Percentiles rank a stretch among this genome's conserved stretches.
These are phyloP conservation scores for Phytopythium aichiense DNA, from an alignment of 352 stramenopile species.

Conservation along the genomic window DNA sequence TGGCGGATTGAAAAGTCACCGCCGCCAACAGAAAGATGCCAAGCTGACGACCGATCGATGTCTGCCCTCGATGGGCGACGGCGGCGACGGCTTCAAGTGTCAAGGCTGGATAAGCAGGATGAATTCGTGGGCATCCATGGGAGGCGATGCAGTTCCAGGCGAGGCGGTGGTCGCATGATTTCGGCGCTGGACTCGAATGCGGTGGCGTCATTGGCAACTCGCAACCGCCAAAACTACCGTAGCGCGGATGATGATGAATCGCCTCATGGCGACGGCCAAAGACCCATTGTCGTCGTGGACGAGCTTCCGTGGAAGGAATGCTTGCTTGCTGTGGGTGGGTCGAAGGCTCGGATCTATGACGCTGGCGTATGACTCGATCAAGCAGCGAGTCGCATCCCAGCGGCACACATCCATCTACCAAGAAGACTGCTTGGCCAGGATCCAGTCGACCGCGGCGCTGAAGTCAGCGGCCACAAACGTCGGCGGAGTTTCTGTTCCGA, in stretches of 20 bases:
- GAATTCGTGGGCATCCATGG: no score
- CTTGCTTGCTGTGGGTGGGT: not conserved
- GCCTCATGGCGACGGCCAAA: not conserved
- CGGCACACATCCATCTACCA: no score
- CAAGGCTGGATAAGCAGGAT: not conserved
- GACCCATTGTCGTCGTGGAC: no score
- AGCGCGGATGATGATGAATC: not conserved
- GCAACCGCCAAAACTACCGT: not conserved
- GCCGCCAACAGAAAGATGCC: no score
- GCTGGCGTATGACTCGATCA: not conserved
- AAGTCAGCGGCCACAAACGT: slow-evolving; percentile 26
- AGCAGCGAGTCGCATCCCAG: not conserved
- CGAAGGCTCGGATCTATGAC: not conserved
- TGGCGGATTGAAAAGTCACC: no score
- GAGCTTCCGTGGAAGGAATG: not conserved
- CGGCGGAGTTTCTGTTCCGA: slow-evolving; percentile 7
- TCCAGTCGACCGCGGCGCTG: slow-evolving; percentile 25
- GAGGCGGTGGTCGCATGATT: not conserved
- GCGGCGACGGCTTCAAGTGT: not conserved
- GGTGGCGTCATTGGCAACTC: not conserved
- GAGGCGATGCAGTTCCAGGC: no score
- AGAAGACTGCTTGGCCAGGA: slow-evolving; percentile 12
- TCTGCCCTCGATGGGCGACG: not conserved
- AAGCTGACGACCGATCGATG: no score
- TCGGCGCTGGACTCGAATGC: not conserved